These are phyloP conservation scores for Eleusine coracana DNA, from an alignment of 176 grass and related monocot genomes.

Conservation along the genomic window DNA sequence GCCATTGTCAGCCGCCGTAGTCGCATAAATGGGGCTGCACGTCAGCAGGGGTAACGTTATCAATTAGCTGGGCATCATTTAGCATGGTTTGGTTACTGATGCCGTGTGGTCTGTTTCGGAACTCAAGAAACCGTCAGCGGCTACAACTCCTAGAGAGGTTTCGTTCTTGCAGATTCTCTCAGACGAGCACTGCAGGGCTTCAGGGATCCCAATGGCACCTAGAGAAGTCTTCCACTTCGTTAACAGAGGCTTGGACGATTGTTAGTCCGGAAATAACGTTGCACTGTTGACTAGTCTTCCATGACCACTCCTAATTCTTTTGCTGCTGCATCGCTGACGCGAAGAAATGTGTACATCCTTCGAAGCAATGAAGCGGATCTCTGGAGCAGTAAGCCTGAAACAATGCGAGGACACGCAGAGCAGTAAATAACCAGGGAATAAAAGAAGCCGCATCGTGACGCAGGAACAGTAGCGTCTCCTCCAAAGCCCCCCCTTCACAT, in stretches of 20 bases:
- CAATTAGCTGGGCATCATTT: background rate
- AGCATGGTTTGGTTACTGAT: background rate
- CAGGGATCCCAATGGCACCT: background rate
- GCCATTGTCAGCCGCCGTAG: background rate
- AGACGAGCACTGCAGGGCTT: background rate
- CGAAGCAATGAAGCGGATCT: background rate
- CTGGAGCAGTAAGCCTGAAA: background rate
- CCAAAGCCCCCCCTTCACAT: no score
- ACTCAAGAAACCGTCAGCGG: background rate
- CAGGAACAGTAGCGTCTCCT: background rate
- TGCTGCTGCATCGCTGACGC: background rate
- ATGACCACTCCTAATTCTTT: background rate
- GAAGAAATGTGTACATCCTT: background rate
- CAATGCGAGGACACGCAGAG: background rate
- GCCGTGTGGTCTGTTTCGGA: background rate
- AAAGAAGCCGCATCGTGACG: constrained; percentile 8
- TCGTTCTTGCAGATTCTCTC: background rate
- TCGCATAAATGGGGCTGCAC: background rate
- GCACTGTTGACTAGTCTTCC: constrained; percentile 4
- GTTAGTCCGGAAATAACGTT: background rate
- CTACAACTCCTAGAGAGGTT: background rate
- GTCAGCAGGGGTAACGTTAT: background rate
- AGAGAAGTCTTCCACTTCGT: background rate
- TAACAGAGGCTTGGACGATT: background rate
- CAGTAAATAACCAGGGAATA: background rate